phyloP scores from a whole-genome alignment of 805 yeast genomes.

The Ogataea siamensis region DNA sequence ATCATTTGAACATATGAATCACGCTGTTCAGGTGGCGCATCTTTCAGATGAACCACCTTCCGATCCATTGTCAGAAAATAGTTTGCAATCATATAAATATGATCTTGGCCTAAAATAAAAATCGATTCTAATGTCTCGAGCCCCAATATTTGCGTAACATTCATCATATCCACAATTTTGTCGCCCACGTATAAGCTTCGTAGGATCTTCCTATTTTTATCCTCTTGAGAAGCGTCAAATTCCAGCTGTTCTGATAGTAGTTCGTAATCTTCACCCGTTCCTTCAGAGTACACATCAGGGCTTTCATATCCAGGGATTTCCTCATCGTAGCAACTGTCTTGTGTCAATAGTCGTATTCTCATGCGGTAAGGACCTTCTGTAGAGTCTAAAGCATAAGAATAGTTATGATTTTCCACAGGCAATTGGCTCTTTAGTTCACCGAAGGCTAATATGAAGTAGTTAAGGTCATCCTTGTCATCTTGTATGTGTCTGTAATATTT shows the following conservation, averaged over 20 bases:
- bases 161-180: constrained; percentile 67
- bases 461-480: constrained; percentile 62
- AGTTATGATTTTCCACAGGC: constrained; percentile 20
- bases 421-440: constrained; percentile 42
- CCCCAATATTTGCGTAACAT: constrained; percentile 72
- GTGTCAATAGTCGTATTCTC: constrained; percentile 56
- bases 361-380: constrained; percentile 70
- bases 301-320: constrained; percentile 34
- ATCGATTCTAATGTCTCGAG: constrained; percentile 75
- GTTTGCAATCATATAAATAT: constrained; percentile 66
- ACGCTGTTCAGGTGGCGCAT: constrained; percentile 58
- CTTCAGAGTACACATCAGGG: constrained; percentile 1
- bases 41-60: constrained; percentile 62
- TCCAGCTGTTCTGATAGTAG: constrained; percentile 41
- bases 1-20: constrained; percentile 71
- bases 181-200: constrained; percentile 70
- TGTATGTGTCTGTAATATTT: constrained; percentile 54
- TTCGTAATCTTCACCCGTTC: constrained; percentile 31
- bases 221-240: constrained; percentile 46
- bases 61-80: constrained; percentile 56
- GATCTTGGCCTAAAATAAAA: constrained; percentile 62
- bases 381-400: constrained; percentile 54
- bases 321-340: constrained; percentile 5
- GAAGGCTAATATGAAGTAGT: constrained; percentile 47
- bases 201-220: constrained; percentile 71